These are phyloP conservation scores for Euphorbia celastroides DNA, from an alignment of 441 rosid genomes.

Conservation along the genomic window DNA sequence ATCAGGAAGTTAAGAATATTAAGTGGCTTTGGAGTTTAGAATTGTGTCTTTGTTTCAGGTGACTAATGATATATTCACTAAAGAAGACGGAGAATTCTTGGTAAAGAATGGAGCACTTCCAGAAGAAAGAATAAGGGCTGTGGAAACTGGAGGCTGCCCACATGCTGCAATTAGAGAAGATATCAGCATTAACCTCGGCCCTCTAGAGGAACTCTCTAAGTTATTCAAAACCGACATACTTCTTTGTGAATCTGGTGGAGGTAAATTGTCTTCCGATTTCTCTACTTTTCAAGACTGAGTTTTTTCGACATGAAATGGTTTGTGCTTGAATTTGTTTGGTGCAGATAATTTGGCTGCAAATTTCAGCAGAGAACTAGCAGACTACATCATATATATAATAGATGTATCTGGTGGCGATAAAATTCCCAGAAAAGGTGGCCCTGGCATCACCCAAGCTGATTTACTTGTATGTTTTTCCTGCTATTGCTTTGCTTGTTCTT, in stretches of 20 bases:
- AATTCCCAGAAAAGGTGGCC: constrained; percentile 96
- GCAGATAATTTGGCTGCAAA: constrained; percentile 96
- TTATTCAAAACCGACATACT: constrained; percentile 81
- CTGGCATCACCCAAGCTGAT: constrained; percentile 98
- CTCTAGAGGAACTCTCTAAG: constrained; percentile 93
- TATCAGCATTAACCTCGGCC: constrained; percentile 95
- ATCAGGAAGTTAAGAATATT: too few relatives aligned
- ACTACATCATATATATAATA: constrained; percentile 86
- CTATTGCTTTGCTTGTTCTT: background rate
- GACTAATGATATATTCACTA: constrained; percentile 95
- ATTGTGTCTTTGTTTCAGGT: constrained; percentile 43
- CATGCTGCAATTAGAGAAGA: constrained; percentile 99
- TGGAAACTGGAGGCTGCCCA: constrained; percentile 97
- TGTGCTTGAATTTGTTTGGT: constrained; percentile 17
- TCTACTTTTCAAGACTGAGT: too few relatives aligned
- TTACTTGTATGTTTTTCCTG: constrained; percentile 45
- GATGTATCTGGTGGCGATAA: constrained; percentile 96
- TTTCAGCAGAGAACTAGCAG: constrained; percentile 96
- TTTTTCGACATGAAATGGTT: too few relatives aligned
- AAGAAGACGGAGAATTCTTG: constrained; percentile 96
- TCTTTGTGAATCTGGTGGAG: constrained; percentile 99
- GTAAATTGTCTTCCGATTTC: too few relatives aligned
- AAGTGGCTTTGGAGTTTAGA: too few relatives aligned
- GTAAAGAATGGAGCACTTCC: constrained; percentile 93
- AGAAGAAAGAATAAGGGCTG: constrained; percentile 92